Conservation (phyloP, 495 filamentous ascomycete genomes). For the Trichoderma reesei region DNA sequence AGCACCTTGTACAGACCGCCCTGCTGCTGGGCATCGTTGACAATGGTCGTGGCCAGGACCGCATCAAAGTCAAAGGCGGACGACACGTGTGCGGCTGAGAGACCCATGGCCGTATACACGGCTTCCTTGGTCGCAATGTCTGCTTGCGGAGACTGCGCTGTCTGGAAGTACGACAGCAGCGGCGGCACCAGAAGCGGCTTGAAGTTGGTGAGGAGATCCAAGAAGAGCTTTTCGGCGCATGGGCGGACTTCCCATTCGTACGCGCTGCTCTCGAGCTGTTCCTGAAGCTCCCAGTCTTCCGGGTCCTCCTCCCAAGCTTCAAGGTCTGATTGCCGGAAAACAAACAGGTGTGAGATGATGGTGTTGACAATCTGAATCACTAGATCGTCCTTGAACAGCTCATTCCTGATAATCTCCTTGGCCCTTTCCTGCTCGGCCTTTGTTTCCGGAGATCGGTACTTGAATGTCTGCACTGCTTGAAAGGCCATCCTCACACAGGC, state of each 20-base stretch:
- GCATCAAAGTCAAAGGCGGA: slow-evolving; percentile 65
- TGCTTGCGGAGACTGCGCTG: slow-evolving; percentile 54
- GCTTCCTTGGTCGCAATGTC: slow-evolving; percentile 83
- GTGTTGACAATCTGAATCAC: slow-evolving; percentile 70
- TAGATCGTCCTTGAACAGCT: slow-evolving; percentile 65
- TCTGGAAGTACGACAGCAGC: slow-evolving; percentile 67
- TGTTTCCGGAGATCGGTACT: slow-evolving; percentile 58
- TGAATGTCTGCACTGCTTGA: slow-evolving; percentile 69
- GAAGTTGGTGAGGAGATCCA: slow-evolving; percentile 82
- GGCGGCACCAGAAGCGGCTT: slow-evolving; percentile 67
- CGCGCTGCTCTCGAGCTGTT: slow-evolving; percentile 67
- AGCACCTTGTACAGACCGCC: slow-evolving; percentile 74
- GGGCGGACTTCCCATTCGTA: slow-evolving; percentile 84
- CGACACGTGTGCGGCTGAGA: slow-evolving; percentile 67
- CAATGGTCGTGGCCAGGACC: slow-evolving; percentile 64
- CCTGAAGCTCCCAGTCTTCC: slow-evolving; percentile 81
- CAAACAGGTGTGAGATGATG: slow-evolving; percentile 78
- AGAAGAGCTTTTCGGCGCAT: slow-evolving; percentile 86
- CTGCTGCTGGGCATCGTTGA: slow-evolving; percentile 67
- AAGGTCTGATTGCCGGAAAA: slow-evolving; percentile 76
- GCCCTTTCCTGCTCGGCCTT: slow-evolving; percentile 61
- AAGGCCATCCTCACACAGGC: slow-evolving; percentile 77
- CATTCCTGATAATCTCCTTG: slow-evolving; percentile 50
- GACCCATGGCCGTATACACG: slow-evolving; percentile 82
- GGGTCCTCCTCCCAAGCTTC: slow-evolving; percentile 86